Evolutionary conservation across 129 eudicot genomes (phyloP), one percentile per base, ranked within the genome.

Genomic region (Rutidosis leptorrhynchoides): DNA sequence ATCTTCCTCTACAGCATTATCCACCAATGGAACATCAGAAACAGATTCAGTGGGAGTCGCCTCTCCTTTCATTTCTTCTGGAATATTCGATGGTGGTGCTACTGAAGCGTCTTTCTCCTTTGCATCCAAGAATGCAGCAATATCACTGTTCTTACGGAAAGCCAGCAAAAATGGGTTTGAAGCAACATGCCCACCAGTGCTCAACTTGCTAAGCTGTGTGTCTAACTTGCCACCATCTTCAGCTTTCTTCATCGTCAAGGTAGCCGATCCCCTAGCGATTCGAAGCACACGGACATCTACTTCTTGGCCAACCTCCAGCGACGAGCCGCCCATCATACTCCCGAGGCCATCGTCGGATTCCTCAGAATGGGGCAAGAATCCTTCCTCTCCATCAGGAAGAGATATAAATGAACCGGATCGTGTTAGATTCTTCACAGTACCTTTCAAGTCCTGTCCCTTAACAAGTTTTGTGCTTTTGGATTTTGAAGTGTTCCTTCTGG

Each of bases 321-420:
- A 74, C 11, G 99, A 75, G 42, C 74, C 80, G 5, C 87, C 90
- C 84, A 77, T 82, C 22, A 80, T 43, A 30, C 78, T 79, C 7
- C 79, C 91, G 43, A 88, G 75, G 48, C 86, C 96, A 42, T 80
- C 95, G 69, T 82, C 85, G 4, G 79, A 77, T 77, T 94, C 99
- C 74, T 89, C 99, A 24, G 96, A 81, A 43, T 67, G n/a, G 4
- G 99, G 99, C 62, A 94, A 75, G 49, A 94, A 94, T 27, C 99
- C 99, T 79, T 94, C 99, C 55, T 86, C 99, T 2, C 93, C 97
- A 25, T 94, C 97, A 2, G 95, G 95, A 17, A 94, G 88, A 43
- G 88, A 80, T 25, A 94, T 77, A 72, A 86, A 94, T 64, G 95
- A 84, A 62, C 99, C 99, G 2, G 97, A 67, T 48, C 95, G 73